Percentiles rank a stretch among this genome's conserved stretches.
phyloP scores from a whole-genome alignment of 495 filamentous ascomycete genomes.

The Penicillium soppii region DNA sequence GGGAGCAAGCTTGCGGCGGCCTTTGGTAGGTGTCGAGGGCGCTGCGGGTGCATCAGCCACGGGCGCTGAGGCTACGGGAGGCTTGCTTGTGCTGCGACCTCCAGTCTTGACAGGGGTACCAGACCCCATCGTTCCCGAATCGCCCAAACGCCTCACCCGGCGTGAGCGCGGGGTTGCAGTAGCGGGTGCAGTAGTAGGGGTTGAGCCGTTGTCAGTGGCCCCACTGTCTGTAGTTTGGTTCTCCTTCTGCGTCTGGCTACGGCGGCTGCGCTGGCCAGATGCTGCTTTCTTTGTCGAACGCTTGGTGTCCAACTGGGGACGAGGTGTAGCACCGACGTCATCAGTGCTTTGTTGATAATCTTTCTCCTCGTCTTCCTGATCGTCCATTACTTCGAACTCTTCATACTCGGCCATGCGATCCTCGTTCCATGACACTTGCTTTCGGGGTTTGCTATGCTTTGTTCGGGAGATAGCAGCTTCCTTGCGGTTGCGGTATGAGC shows the following conservation, averaged over 20 bases:
- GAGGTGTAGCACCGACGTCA: slow-evolving; percentile 13
- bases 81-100: slow-evolving; percentile 22
- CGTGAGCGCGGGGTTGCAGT: slow-evolving; percentile 34
- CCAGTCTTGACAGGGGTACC: slow-evolving; percentile 27
- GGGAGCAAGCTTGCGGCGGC: slow-evolving; percentile 42
- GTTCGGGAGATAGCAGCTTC: slow-evolving; percentile 1
- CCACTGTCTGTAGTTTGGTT: slow-evolving; percentile 7
- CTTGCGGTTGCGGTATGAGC: background rate
- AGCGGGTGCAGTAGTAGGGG: slow-evolving; percentile 24
- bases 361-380: slow-evolving; percentile 14
- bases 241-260: slow-evolving; percentile 22
- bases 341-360: slow-evolving; percentile 10
- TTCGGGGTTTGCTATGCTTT: slow-evolving; percentile 15
- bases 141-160: slow-evolving; percentile 38
- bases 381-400: slow-evolving; percentile 13
- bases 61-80: slow-evolving; percentile 9
- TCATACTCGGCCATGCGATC: slow-evolving; percentile 38
- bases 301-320: slow-evolving; percentile 12
- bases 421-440: slow-evolving; percentile 47
- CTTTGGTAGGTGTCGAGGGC: slow-evolving; percentile 30
- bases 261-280: slow-evolving; percentile 25
- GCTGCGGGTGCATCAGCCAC: slow-evolving; percentile 6
- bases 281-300: slow-evolving; percentile 25
- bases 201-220: slow-evolving; percentile 11
- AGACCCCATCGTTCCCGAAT: slow-evolving; percentile 19